Evolutionary conservation across 2,329 filamentous ascomycete species (phyloP), one percentile per base, ranked within the genome.

Genomic region (Epicoccum sorghinum): DNA sequence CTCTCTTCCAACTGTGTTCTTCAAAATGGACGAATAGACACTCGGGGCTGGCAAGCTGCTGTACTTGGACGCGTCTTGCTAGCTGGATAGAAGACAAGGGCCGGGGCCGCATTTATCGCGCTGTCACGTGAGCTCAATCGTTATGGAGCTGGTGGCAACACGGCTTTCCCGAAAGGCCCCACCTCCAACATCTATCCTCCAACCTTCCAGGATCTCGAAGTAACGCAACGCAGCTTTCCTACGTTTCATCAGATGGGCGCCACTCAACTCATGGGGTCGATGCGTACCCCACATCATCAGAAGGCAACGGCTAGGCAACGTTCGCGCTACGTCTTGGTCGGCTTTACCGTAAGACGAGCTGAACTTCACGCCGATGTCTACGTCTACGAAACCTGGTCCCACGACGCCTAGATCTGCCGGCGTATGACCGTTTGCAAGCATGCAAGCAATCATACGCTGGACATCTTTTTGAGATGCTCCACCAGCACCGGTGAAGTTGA

Each of bases 401-500:
- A 52, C 58, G 38, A 24, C 36, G 45, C 42, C 46, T 59, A 57
- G 41, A 38, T 39, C 55, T 38, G 53, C 41, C 57, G 49, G 58
- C 60, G 27, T 68, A 60, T 69, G 66, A 67, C 62, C 47, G 52
- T 59, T 30, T 64, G 62, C 62, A 62, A 63, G 35, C 40, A 29
- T 45, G 44, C 45, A 36, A 43, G n/a, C 47, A 47, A 58, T 12
- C 13, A 46, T 48, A 54, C 45, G 48, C 50, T 37, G 42, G 41
- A 39, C 51, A 29, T 45, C 50, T 37, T 59, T 40, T 35, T 61
- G 51, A 43, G 55, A 14, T n/a, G 35, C 58, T 64, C 70, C 70
- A 69, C 69, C 40, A 60, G 63, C 52, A 71, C 70, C 71, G 70
- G 71, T 72, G 62, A 68, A 45, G 29, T 58, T 54, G n/a, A 43